phyloP scores from a whole-genome alignment of 345 rosid genomes.

The Citrus australasica region DNA sequence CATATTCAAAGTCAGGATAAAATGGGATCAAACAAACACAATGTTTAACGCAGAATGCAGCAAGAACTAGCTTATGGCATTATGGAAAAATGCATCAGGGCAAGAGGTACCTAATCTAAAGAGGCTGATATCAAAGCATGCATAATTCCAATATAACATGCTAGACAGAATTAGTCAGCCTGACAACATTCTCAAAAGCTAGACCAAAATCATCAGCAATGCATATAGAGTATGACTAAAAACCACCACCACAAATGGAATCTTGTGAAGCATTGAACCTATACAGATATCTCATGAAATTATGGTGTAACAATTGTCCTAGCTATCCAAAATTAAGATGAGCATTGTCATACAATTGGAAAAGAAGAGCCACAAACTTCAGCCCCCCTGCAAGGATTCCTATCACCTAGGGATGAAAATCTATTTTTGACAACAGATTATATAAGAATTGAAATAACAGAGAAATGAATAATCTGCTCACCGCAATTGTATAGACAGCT shows the following conservation, averaged over 20 bases:
- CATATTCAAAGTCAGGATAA: not conserved
- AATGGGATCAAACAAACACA: not conserved
- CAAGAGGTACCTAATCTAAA: not conserved
- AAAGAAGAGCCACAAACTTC: not conserved
- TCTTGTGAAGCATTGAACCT: not conserved
- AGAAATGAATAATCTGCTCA: constrained; percentile 26
- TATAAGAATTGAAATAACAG: not conserved
- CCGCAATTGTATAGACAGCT: constrained; percentile 73
- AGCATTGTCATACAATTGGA: not conserved
- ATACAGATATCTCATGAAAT: not conserved
- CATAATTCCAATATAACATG: not conserved
- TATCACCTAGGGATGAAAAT: not conserved
- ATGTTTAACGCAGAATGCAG: not conserved
- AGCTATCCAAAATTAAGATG: not conserved
- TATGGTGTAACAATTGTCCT: not conserved
- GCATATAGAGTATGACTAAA: not conserved
- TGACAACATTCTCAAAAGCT: not conserved
- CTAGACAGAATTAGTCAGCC: not conserved
- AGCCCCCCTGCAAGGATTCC: not conserved
- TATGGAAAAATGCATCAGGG: not conserved
- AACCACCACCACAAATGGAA: not conserved
- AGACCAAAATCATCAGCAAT: not conserved
- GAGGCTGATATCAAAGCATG: not conserved
- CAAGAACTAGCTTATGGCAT: not conserved
- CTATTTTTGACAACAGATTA: not conserved